Conservation (phyloP, 345 rosid genomes). For the Euphorbia tirucalli region DNA sequence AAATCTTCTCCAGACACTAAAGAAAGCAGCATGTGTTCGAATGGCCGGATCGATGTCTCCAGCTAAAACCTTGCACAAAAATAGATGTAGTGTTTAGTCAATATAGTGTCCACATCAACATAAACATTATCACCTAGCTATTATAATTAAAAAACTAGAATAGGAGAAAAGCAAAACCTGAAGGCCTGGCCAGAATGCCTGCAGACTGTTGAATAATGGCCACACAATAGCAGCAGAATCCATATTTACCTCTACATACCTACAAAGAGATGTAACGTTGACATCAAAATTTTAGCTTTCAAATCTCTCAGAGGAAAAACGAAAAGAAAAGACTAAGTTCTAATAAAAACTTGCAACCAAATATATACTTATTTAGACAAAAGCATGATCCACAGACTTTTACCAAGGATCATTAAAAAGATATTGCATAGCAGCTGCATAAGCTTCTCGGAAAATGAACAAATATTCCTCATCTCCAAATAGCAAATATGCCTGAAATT, state of each 20-base stretch:
- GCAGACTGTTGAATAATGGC: conserved; percentile 95
- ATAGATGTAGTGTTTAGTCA: background rate
- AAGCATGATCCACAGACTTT: conserved; percentile 30
- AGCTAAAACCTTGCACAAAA: conserved; percentile 74
- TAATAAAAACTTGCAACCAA: conserved; percentile 9
- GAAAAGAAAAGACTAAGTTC: background rate
- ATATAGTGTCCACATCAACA: background rate
- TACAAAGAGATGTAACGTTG: conserved; percentile 29
- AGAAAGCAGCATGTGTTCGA: conserved; percentile 95
- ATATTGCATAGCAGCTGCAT: conserved; percentile 82
- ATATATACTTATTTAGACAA: conserved; percentile 28
- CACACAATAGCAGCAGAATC: conserved; percentile 96
- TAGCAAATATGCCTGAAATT: conserved; percentile 82
- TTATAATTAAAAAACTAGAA: conserved; percentile 1
- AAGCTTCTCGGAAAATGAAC: conserved; percentile 92
- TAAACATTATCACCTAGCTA: background rate
- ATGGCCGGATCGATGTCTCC: conserved; percentile 96
- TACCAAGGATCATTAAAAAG: conserved; percentile 98
- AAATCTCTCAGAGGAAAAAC: background rate
- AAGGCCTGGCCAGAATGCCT: conserved; percentile 99
- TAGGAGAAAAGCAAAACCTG: conserved; percentile 49
- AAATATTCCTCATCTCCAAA: conserved; percentile 95
- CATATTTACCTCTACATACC: conserved; percentile 99
- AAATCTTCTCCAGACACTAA: conserved; percentile 88
- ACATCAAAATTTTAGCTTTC: background rate